phyloP scores from a whole-genome alignment of 306 rosid species.

The Castanea crenata region DNA sequence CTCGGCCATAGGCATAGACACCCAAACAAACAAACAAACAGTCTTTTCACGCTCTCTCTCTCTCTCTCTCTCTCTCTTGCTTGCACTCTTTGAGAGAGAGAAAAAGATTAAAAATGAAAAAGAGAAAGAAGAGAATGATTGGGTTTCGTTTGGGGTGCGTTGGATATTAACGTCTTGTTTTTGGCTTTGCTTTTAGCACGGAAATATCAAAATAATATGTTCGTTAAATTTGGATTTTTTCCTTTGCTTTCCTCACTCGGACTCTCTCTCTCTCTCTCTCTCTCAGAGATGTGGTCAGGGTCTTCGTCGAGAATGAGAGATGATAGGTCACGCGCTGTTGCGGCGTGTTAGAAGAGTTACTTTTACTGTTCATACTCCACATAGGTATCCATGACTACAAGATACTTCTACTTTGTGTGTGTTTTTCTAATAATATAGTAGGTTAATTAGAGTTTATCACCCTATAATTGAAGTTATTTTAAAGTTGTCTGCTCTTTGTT shows the following conservation, averaged over 20 bases:
- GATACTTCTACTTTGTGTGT: too few relatives aligned
- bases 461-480: too few relatives aligned
- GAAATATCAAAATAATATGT: not conserved
- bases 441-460: too few relatives aligned
- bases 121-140: not conserved
- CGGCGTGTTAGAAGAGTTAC: not conserved
- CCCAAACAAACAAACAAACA: not conserved
- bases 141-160: slow-evolving; percentile 2
- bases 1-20: slow-evolving; percentile 60
- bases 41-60: not conserved
- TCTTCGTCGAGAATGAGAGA: slow-evolving; percentile 38
- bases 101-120: too few relatives aligned
- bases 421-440: too few relatives aligned
- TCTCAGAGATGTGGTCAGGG: slow-evolving; percentile 35
- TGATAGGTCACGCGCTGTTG: not conserved
- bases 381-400: too few relatives aligned
- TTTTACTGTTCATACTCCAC: not conserved
- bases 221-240: not conserved
- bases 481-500: too few relatives aligned
- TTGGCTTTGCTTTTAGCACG: too few relatives aligned
- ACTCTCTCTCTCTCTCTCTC: slow-evolving; percentile 15
- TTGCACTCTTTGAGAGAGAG: not conserved
- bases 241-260: not conserved
- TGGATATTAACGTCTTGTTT: slow-evolving; percentile 17
- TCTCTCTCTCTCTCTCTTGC: too few relatives aligned